Base-by-base conservation (phyloP, 2,329 filamentous ascomycete genomes). In the Stemphylium lycopersici region DNA sequence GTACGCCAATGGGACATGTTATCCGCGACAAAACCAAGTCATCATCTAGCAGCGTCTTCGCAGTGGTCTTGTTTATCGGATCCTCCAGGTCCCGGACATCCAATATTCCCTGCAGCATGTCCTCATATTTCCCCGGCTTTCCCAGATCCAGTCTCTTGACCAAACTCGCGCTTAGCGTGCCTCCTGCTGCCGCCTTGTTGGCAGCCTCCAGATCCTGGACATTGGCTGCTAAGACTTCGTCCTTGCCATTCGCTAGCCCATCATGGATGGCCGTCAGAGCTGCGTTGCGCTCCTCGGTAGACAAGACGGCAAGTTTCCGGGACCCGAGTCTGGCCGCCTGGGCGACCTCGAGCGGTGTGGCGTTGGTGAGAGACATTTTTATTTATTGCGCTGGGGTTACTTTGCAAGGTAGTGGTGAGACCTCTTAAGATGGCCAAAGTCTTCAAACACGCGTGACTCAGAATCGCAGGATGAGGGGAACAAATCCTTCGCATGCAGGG, bases 81-180 rank as follows among this genome's bases (percentile, higher is more conserved):
- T 99, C 95, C 43, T 90, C 84, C 24, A 99, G 82, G 45, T 85
- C 83, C 62, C 89, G 84, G 57, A 99, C 95, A 77, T 96, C 91
- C 56, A 96, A 78, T 57, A 99, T 96, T 22, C 95, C 95, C 79
- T 93, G 89, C 61, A 99, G 82, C 95, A 99, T 98, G 71, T 98
- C 95, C 70, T 97, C 93, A 82, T 89, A 99, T 79, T 98, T 98
- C 54, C 93, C 93, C 71, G 87, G 85, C 74, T 90, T 89, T 43
- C 86, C 87, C 43, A 99, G 81, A 76, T 99, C 93, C 57, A 99
- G 83, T 51, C 95, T 85, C 68, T 96, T 95, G 29, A 97, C 85
- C 20, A 98, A 83, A 69, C 91, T 95, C 68, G 89, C 84, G 73
- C 87, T 93, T 44, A 98, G 79, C 42, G 86, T 81, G 36, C 93